A percentile compares a stretch with the other conserved stretches of the same genome.
These are phyloP conservation scores for Lentinus polychrous DNA, from an alignment of 1,284 basidiomycete genomes.

Conservation along the genomic window DNA sequence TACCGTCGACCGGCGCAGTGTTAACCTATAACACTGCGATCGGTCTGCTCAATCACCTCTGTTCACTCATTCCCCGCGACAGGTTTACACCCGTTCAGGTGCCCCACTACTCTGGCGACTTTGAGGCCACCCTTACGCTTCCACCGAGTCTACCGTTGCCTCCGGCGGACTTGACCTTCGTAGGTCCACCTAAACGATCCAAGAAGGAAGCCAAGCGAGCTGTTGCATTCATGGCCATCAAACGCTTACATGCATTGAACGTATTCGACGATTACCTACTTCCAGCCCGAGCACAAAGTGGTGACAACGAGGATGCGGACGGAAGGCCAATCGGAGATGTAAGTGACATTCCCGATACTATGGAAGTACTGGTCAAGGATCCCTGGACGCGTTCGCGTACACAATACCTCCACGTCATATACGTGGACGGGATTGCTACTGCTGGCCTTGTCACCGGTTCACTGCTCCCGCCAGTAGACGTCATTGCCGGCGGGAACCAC, in stretches of 20 bases:
- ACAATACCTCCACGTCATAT: slow-evolving; percentile 56
- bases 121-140: slow-evolving; percentile 49
- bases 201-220: slow-evolving; percentile 79
- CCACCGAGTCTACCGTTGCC: slow-evolving; percentile 63
- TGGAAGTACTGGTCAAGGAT: slow-evolving; percentile 50
- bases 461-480: slow-evolving; percentile 38
- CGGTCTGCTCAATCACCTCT: slow-evolving; percentile 62
- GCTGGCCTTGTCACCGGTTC: slow-evolving; percentile 62
- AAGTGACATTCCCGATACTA: slow-evolving; percentile 39
- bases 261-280: slow-evolving; percentile 77
- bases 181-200: slow-evolving; percentile 50
- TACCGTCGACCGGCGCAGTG: slow-evolving; percentile 64
- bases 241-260: slow-evolving; percentile 55
- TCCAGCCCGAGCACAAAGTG: slow-evolving; percentile 39
- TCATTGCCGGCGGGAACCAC: slow-evolving; percentile 29
- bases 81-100: slow-evolving; percentile 51
- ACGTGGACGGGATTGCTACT: slow-evolving; percentile 38
- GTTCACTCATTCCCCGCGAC: slow-evolving; percentile 69
- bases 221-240: slow-evolving; percentile 71
- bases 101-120: slow-evolving; percentile 60
- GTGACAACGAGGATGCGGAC: slow-evolving; percentile 45
- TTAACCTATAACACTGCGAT: slow-evolving; percentile 73
- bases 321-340: slow-evolving; percentile 37
- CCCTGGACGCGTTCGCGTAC: slow-evolving; percentile 56
- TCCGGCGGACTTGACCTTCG: slow-evolving; percentile 41